Percentiles rank a stretch among this genome's conserved stretches.
phyloP scores from a whole-genome alignment of 202 grass and related monocot species.

The Miscanthus sacchariflorus region DNA sequence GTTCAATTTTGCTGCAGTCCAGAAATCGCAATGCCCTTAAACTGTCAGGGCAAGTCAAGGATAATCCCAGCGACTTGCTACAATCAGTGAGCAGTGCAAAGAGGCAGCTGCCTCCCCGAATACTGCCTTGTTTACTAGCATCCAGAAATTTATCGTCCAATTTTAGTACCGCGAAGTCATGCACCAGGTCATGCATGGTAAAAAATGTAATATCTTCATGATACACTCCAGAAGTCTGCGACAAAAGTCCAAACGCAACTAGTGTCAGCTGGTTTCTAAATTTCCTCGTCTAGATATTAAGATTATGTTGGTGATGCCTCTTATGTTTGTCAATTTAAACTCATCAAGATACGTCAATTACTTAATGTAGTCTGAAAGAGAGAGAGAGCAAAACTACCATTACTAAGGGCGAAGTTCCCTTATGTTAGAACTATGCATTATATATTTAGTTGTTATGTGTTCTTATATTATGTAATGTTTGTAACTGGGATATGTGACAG shows the following conservation, averaged over 20 bases:
- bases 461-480: too few relatives aligned
- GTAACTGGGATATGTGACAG: too few relatives aligned
- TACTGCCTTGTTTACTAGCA: neutral
- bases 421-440: too few relatives aligned
- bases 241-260: neutral
- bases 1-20: neutral
- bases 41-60: neutral
- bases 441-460: too few relatives aligned
- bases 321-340: too few relatives aligned
- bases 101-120: neutral
- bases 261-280: neutral
- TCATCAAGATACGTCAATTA: too few relatives aligned
- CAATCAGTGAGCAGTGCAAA: constrained; percentile 19
- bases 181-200: constrained; percentile 3
- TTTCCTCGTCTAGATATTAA: too few relatives aligned
- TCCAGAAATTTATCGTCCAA: neutral
- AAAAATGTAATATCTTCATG: neutral
- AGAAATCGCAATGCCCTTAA: constrained; percentile 7
- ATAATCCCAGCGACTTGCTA: neutral
- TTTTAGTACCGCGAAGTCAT: neutral
- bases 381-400: too few relatives aligned
- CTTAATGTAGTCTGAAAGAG: too few relatives aligned
- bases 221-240: neutral
- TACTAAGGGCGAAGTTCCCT: too few relatives aligned
- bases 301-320: too few relatives aligned